phyloP scores from a whole-genome alignment of 2,329 filamentous ascomycete species.

The Thielaviopsis populi region DNA sequence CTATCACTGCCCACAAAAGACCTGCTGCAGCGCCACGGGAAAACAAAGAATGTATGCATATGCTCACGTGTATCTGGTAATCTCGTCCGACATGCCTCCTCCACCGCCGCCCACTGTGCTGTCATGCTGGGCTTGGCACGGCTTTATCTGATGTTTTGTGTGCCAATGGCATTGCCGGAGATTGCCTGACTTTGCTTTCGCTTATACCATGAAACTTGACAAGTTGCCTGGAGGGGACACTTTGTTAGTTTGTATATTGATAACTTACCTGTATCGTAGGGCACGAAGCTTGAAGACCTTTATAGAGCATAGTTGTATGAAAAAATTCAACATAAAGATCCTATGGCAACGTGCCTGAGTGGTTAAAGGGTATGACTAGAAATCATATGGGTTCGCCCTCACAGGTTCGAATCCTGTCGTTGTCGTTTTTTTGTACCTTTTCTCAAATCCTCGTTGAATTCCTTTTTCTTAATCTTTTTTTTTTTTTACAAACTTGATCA shows the following conservation, averaged over 20 bases:
- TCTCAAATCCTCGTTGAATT: neutral
- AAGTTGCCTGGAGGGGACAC: no score
- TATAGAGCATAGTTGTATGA: no score
- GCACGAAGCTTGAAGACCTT: no score
- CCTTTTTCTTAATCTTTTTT: no score
- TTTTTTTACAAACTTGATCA: no score
- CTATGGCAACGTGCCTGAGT: constrained; percentile 12
- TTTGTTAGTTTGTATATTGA: no score
- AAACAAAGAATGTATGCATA: neutral
- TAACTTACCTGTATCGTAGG: no score
- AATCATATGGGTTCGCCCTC: constrained; percentile 13
- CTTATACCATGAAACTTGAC: neutral
- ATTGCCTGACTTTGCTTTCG: neutral
- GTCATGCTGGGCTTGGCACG: neutral
- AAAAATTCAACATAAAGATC: no score
- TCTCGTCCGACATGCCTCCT: neutral
- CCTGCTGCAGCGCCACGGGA: neutral
- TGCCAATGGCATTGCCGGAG: neutral
- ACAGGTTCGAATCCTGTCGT: constrained; percentile 14
- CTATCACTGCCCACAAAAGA: no score
- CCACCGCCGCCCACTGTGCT: neutral
- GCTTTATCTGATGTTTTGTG: neutral
- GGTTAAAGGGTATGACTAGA: constrained; percentile 15
- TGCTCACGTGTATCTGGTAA: neutral
- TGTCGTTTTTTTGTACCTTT: constrained; percentile 6